Percentiles rank a stretch among this genome's conserved stretches.
These are phyloP conservation scores for Hygrophoropsis aurantiaca DNA, from an alignment of 768 basidiomycete genomes.

Conservation along the genomic window DNA sequence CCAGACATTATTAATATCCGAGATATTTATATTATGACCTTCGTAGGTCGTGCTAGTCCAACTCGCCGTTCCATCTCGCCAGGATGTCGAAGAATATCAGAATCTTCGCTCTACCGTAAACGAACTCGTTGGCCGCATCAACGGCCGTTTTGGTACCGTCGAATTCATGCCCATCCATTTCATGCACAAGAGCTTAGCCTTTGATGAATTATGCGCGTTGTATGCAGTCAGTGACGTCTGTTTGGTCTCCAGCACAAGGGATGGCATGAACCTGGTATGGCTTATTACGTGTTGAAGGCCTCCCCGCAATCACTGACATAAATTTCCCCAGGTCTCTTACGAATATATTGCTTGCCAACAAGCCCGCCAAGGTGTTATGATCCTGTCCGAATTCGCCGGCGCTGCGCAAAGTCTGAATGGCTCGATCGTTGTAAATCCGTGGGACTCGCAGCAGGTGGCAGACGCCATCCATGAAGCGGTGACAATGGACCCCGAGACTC, in stretches of 20 bases:
- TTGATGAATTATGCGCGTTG: slow-evolving; percentile 96
- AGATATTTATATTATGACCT: slow-evolving; percentile 6
- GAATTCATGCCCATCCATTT: slow-evolving; percentile 99
- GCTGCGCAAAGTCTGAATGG: slow-evolving; percentile 96
- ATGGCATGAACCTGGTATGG: slow-evolving; percentile 97
- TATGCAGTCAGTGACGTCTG: slow-evolving; percentile 97
- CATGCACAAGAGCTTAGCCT: slow-evolving; percentile 92
- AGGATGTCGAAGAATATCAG: slow-evolving; percentile 99
- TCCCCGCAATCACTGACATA: slow-evolving; percentile 5
- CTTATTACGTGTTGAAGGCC: slow-evolving; percentile 4
- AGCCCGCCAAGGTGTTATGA: slow-evolving; percentile 92
- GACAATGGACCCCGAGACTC: slow-evolving; percentile 77
- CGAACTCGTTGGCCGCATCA: slow-evolving; percentile 97
- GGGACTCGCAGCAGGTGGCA: slow-evolving; percentile 98
- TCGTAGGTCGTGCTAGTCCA: slow-evolving; percentile 89
- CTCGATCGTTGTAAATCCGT: slow-evolving; percentile 95
- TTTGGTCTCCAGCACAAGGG: slow-evolving; percentile 90
- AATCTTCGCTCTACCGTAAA: slow-evolving; percentile 94
- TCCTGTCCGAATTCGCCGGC: slow-evolving; percentile 97
- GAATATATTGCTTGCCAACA: slow-evolving; percentile 98
- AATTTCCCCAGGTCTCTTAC: slow-evolving; percentile 80
- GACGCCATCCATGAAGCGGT: slow-evolving; percentile 97
- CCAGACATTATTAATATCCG: background rate
- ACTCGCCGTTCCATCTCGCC: slow-evolving; percentile 94
- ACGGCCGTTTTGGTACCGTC: slow-evolving; percentile 97